A percentile compares a stretch with the other conserved stretches of the same genome.
These are phyloP conservation scores for Candida verbasci DNA, from an alignment of 805 yeast species.

Conservation along the genomic window DNA sequence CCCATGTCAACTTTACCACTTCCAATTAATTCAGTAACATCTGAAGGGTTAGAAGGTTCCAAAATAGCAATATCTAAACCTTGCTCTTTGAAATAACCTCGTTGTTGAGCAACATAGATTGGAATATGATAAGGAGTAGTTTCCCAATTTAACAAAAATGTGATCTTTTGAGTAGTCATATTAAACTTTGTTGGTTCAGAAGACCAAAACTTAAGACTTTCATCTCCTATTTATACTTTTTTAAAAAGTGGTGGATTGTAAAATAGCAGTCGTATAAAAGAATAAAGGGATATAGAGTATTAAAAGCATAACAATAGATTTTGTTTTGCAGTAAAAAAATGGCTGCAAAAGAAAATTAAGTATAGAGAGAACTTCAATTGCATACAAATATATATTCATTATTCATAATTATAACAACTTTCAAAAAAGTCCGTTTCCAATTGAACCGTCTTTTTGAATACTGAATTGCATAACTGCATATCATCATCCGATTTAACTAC, in stretches of 20 bases:
- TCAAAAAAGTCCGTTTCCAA: conserved; percentile 46
- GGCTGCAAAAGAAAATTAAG: conserved; percentile 1
- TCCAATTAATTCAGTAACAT: conserved; percentile 54
- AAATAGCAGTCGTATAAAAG: too few relatives aligned
- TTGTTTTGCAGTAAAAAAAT: too few relatives aligned
- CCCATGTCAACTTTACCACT: conserved; percentile 58
- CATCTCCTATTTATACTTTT: not conserved
- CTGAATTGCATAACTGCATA: conserved; percentile 11
- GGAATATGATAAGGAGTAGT: conserved; percentile 56
- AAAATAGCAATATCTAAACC: conserved; percentile 49
- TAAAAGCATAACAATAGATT: too few relatives aligned
- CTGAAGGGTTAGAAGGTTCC: conserved; percentile 56
- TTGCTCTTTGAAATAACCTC: conserved; percentile 47
- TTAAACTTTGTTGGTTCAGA: too few relatives aligned
- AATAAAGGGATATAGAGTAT: too few relatives aligned
- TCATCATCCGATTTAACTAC: conserved; percentile 23
- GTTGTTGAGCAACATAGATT: conserved; percentile 44
- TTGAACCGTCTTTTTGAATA: conserved; percentile 32
- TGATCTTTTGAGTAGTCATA: conserved; percentile 45
- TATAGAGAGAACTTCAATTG: not conserved
- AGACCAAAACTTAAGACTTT: too few relatives aligned
- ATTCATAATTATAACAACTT: conserved; percentile 33
- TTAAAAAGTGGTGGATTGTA: too few relatives aligned
- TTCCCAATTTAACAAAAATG: conserved; percentile 52
- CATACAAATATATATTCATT: not conserved